Percentiles rank a stretch among this genome's conserved stretches.
Evolutionary conservation across 805 yeast genomes (phyloP).

Genomic region (Candida fluviatilis): DNA sequence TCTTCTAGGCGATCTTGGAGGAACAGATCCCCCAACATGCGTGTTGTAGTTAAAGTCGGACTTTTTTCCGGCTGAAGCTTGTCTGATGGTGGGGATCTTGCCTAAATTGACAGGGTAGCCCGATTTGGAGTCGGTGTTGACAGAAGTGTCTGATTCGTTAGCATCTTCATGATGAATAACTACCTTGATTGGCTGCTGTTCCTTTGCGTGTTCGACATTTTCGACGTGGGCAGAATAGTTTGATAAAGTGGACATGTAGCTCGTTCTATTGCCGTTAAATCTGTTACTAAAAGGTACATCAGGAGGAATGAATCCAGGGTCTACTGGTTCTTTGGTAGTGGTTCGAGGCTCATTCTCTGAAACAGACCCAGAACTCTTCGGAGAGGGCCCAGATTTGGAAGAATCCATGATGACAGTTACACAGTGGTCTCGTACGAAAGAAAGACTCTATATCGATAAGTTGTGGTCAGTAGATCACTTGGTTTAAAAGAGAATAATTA

Average conservation of each 20-base stretch:
- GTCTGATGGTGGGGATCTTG: conserved; percentile 9
- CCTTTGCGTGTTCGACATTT: conserved; percentile 15
- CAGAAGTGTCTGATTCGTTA: conserved; percentile 3
- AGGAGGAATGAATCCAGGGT: too few species aligned
- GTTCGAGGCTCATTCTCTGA: too few species aligned
- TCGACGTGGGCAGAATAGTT: conserved; percentile 18
- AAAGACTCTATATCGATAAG: too few species aligned
- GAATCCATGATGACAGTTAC: not conserved
- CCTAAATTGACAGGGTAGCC: conserved; percentile 11
- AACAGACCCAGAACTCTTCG: too few species aligned
- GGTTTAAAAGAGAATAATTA: too few species aligned
- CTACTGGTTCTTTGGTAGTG: too few species aligned
- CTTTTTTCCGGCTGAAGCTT: conserved; percentile 1
- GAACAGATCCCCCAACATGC: conserved; percentile 31
- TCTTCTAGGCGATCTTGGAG: conserved; percentile 35
- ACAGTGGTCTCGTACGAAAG: not conserved
- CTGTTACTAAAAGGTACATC: not conserved
- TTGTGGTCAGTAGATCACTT: too few species aligned
- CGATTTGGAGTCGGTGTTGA: not conserved
- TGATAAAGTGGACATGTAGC: conserved; percentile 17
- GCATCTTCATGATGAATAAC: conserved; percentile 12
- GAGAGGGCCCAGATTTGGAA: not conserved
- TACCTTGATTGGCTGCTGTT: conserved; percentile 12
- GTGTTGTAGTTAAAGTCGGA: conserved; percentile 33
- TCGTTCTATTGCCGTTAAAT: conserved; percentile 10